Evolutionary conservation across 1,284 basidiomycete species (phyloP), one percentile per base, ranked within the genome.

Genomic region (Takashimella tepidaria): DNA sequence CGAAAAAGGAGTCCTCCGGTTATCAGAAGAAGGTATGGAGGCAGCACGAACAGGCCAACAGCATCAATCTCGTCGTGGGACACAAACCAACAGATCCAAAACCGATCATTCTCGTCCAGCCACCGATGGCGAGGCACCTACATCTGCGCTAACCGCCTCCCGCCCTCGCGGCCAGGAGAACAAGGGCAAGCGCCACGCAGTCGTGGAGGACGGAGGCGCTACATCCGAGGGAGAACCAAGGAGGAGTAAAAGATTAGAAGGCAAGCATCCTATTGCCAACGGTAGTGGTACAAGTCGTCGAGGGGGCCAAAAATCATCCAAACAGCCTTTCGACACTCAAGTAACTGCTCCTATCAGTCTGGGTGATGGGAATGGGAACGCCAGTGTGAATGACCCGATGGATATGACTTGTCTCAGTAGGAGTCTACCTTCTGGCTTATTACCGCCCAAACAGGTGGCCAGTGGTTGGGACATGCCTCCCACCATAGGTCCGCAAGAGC

Each of bases 381-480:
- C 31, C 10, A 37, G 31, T 37, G 16, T 8, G 31, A 37, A 37
- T 37, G 31, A 37, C 16, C 31, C 31, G 31, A 37, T 37, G 31
- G 31, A 37, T 16, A 37, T 37, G 12, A 40, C 53, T 4, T 51
- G 55, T n/a, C 47, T 66, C n/a, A 64, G 60, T 41, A 48, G 57
- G 47, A 62, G 58, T 41, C 46, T 66, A 19, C 62, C 62, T 10
- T 45, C 57, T 23, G 47, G 50, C 11, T 40, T 12, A 37, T 16
- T 26, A 6, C 26, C 41, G 11, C n/a, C 19, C 16, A 19, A 20
- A 47, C n/a, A n/a, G 20, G 40, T 16, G 37, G 27, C 53, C 3
- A 51, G 45, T n/a, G 45, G 44, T 1, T 74, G 70, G 72, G 72
- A 72, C n/a, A 70, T 68, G 69, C 69, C 71, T 3, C 42, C 52